Conservation (phyloP, 2,329 filamentous ascomycete species). For the Immersiporthe knoxdaviesiana region DNA sequence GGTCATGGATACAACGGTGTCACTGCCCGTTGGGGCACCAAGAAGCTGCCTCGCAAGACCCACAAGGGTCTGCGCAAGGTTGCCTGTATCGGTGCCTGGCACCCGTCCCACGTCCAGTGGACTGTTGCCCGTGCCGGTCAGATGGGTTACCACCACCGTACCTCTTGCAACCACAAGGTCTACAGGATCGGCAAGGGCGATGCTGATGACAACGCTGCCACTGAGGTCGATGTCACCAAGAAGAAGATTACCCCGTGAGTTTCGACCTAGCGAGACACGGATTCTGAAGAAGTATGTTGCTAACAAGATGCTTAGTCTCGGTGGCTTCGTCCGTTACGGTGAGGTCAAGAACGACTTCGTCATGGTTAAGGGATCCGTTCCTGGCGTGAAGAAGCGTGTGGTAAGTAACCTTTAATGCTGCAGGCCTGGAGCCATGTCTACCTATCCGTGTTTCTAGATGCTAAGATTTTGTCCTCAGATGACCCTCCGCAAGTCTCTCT, state of each 20-base stretch:
- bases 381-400: slow-evolving; percentile 98
- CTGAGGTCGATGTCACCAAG: slow-evolving; percentile 96
- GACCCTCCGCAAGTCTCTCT: slow-evolving; percentile 99
- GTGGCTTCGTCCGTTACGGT: slow-evolving; percentile 99
- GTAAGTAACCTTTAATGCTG: neutral
- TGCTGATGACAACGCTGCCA: slow-evolving; percentile 90
- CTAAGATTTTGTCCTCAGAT: slow-evolving; percentile 47
- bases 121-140: slow-evolving; percentile 99
- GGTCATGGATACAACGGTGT: slow-evolving; percentile 99
- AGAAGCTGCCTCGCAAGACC: slow-evolving; percentile 99
- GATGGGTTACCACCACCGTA: slow-evolving; percentile 99
- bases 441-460: neutral
- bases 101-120: slow-evolving; percentile 99
- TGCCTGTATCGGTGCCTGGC: slow-evolving; percentile 99
- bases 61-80: slow-evolving; percentile 99
- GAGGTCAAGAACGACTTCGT: slow-evolving; percentile 99
- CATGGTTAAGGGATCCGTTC: slow-evolving; percentile 96
- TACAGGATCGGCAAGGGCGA: slow-evolving; percentile 96
- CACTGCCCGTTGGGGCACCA: slow-evolving; percentile 97
- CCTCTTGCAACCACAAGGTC: slow-evolving; percentile 99
- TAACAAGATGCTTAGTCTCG: slow-evolving; percentile 64
- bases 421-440: neutral
- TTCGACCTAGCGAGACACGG: slow-evolving; percentile 40
- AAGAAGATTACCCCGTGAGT: slow-evolving; percentile 99
- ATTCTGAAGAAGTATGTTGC: neutral